Percentiles rank a stretch among this genome's conserved stretches.
Evolutionary conservation across 495 filamentous ascomycete species (phyloP).

Genomic region (Opeltia flavorubescens): DNA sequence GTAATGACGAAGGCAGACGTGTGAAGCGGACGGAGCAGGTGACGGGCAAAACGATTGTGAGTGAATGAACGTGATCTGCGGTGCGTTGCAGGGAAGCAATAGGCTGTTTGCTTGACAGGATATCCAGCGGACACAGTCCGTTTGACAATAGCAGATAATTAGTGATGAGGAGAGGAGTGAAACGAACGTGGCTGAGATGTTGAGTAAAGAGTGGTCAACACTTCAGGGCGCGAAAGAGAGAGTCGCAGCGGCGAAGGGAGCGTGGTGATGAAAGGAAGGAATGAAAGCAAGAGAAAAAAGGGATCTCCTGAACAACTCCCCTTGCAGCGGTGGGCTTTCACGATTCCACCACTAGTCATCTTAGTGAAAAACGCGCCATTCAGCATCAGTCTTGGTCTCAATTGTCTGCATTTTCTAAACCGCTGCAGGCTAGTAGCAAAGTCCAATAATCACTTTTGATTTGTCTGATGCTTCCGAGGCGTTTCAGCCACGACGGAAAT

Average conservation of each 20-base stretch:
- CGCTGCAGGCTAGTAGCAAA: neutral
- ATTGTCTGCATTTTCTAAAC: neutral
- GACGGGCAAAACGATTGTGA: too few relatives aligned
- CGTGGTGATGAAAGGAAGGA: conserved; percentile 21
- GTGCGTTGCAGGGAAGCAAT: conserved; percentile 8
- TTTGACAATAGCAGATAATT: conserved; percentile 5
- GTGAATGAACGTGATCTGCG: conserved; percentile 14
- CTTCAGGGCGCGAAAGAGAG: conserved; percentile 20
- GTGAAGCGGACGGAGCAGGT: neutral
- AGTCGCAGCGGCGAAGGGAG: conserved; percentile 22
- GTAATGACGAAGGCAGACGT: neutral
- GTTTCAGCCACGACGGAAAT: neutral
- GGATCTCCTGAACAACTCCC: neutral
- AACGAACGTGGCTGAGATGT: conserved; percentile 23
- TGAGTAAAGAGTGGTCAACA: conserved; percentile 18
- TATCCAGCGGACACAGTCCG: conserved; percentile 14
- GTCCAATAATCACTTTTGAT: neutral
- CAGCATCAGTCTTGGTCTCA: neutral
- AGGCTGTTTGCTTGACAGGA: conserved; percentile 1
- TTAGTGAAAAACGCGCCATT: neutral
- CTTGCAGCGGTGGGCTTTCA: neutral
- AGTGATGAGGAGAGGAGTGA: conserved; percentile 1
- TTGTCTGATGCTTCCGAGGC: neutral
- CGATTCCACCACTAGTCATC: neutral
- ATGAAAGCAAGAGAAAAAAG: conserved; percentile 18